Evolutionary conservation across 306 rosid species (phyloP), one percentile per base, ranked within the genome.

Genomic region (Malus orientalis): DNA sequence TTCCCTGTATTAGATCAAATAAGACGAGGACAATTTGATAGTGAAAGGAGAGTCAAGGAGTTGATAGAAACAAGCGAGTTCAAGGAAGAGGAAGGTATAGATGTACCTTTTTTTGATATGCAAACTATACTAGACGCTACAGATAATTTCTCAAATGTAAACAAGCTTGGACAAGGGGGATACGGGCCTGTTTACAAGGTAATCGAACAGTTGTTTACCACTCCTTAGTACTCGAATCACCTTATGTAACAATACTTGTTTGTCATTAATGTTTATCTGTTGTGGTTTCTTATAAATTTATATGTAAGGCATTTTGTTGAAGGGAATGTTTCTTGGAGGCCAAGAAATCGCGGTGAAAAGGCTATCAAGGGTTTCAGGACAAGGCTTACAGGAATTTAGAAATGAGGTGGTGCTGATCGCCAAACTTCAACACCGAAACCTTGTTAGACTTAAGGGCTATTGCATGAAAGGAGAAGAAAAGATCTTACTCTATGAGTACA

Each of bases 181-280:
- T 85, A 86, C 78, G 96, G 92, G 45, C 90, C 92, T 70, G 92
- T 90, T 63, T 91, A 91, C 78, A 88, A 86, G 90, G 91, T 90
- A 83, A 38, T 7, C 0, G 2, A 38, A 38, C 42, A 38, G 2
- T 38, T 38, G 2, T 53, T 29, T 13, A 1, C 45, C 45, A 42
- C 9, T 42, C 2, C 45, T 8, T 42, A 0, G 3, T 1, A 42
- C 11, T 42, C 12, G 1, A 42, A 42, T 10, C 45, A 42, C 12
- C 45, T 9, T 42, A 7, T 38, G 7, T 38, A 20, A 12, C 2
- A 19, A 2, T 2, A 22, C 23, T 22, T 22, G 23, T 22, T 22
- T 22, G 23, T 22, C 23, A 22, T 22, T 22, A 22, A 22, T 22
- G 23, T 22, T 22, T 22, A 22, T 22, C 23, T 22, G 23, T 22